Evolutionary conservation across 2,329 filamentous ascomycete species (phyloP), one percentile per base, ranked within the genome.

Genomic region (Xylariomycetidae sp.): DNA sequence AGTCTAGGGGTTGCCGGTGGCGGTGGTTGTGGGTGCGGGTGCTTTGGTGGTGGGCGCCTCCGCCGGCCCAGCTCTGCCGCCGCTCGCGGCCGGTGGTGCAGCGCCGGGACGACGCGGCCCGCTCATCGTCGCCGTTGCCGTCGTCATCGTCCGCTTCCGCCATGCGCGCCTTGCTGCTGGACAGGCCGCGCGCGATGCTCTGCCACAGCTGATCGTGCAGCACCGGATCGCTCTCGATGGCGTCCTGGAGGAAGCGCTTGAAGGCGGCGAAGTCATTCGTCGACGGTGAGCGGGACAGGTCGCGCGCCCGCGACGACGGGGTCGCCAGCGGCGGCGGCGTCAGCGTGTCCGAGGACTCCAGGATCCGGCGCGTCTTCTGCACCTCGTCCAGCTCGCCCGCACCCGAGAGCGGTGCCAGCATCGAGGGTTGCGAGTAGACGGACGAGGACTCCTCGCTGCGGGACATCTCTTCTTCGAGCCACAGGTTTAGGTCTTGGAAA

Each of bases 221-320:
- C 12, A 35, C 15, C 10, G 35, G 12, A 29, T 40, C 32, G 7
- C 27, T 29, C 12, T 26, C 25, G 3, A 38, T 29, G n/a, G 35
- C 28, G 10, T 34, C 19, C 15, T 40, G 32, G 5, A 43, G 31
- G 29, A 37, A 38, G 3, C 18, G 19, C 12, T 19, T 27, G 24
- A 43, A 38, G 4, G 40, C 35, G 3, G 30, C 24, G 20, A 32
- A 28, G 19, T 37, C 30, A 13, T 37, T 20, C 20, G n/a, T n/a
- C n/a, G n/a, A n/a, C n/a, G n/a, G n/a, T n/a, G n/a, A n/a, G n/a
- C n/a, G n/a, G n/a, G n/a, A 34, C 25, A 9, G 13, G 26, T 29
- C 13, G 26, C 7, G n/a, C 13, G 10, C n/a, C 26, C 6, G 15
- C 12, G 6, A 29, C n/a, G 24, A 25, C 12, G 12, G 24, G 12